phyloP scores from a whole-genome alignment of 78 protist species.

The Dictyostelium discoideum region dicty_2.7 NC_007091.3:4743501-4744000 shows the following conservation, averaged over 20 bases:
- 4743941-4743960: no score
- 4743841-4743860: no score
- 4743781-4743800: no score
- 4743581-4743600: not conserved
- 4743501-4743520: not conserved
- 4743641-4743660: not conserved
- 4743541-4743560: not conserved
- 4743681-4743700: not conserved
- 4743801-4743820: no score
- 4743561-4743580: not conserved
- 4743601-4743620: not conserved
- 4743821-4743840: no score
- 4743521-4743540: not conserved
- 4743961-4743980: no score
- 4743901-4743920: no score
- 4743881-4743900: no score
- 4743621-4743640: not conserved
- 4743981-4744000: no score
- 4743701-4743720: conserved; percentile 4
- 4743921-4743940: no score
- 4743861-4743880: no score
- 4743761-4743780: not conserved
- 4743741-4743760: not conserved
- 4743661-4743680: not conserved
- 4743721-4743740: not conserved